A percentile compares a stretch with the other conserved stretches of the same genome.
phyloP scores from a whole-genome alignment of 345 rosid genomes.

The Eucalyptus coolabah region DNA sequence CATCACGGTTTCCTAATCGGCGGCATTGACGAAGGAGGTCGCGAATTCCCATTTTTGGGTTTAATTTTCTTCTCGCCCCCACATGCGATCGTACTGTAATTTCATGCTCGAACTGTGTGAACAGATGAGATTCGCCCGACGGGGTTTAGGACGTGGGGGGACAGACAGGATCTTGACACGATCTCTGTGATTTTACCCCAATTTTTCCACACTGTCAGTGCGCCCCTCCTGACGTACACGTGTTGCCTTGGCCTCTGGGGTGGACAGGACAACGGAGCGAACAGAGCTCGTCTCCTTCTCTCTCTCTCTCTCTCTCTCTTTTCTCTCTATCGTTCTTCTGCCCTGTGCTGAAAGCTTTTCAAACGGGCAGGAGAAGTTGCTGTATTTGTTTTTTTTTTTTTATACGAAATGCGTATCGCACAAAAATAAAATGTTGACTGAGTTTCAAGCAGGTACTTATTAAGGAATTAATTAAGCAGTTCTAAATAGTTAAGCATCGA shows the following conservation, averaged over 20 bases:
- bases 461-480: neutral
- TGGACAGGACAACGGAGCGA: neutral
- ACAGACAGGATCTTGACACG: neutral
- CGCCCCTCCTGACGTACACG: neutral
- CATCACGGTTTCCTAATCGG: constrained; percentile 1
- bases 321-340: too few species aligned
- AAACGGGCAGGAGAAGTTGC: neutral
- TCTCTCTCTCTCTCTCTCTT: neutral
- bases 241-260: neutral
- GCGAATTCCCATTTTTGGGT: neutral
- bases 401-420: neutral
- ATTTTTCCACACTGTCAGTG: neutral
- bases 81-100: neutral
- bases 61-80: neutral
- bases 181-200: neutral
- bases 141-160: neutral
- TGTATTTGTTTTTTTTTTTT: neutral
- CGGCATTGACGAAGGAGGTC: neutral
- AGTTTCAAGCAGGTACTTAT: neutral
- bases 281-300: neutral
- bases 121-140: neutral
- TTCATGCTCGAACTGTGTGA: neutral
- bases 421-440: neutral
- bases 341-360: neutral
- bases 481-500: neutral